phyloP scores from a whole-genome alignment of 2,329 filamentous ascomycete species.

The Cladosporium austrohemisphaericum region DNA sequence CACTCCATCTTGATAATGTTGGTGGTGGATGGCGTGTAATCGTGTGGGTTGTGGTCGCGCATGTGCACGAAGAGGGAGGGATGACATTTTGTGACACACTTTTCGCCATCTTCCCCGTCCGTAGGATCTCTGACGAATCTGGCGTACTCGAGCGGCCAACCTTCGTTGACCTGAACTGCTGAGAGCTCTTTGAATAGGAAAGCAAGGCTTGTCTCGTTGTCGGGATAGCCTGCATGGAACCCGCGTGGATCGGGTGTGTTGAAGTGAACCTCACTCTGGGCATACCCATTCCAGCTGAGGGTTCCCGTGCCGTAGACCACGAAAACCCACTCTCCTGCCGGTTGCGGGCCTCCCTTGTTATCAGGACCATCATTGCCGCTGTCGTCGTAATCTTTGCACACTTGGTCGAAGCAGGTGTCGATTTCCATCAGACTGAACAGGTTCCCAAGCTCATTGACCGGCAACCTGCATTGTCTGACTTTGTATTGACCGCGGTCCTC shows the following conservation, averaged over 20 bases:
- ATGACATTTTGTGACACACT: background rate
- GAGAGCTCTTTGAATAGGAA: background rate
- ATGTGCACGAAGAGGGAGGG: background rate
- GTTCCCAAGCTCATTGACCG: background rate
- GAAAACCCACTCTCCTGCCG: background rate
- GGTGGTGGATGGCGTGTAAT: background rate
- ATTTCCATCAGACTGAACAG: background rate
- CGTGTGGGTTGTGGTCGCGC: no score
- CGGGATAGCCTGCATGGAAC: no score
- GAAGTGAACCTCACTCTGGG: background rate
- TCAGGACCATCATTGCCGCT: background rate
- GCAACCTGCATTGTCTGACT: background rate
- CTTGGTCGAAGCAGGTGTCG: background rate
- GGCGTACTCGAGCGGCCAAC: background rate
- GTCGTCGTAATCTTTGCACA: background rate
- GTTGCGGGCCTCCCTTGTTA: background rate
- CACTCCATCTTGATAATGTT: background rate
- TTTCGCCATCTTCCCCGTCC: background rate
- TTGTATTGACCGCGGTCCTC: background rate
- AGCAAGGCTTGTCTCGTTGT: background rate
- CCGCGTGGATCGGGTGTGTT: background rate
- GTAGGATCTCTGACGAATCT: background rate
- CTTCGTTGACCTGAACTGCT: background rate
- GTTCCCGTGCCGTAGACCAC: background rate
- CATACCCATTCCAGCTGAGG: background rate